A percentile compares a stretch with the other conserved stretches of the same genome.
phyloP scores from a whole-genome alignment of 2,329 filamentous ascomycete species.

The Curvularia spicifera region DNA sequence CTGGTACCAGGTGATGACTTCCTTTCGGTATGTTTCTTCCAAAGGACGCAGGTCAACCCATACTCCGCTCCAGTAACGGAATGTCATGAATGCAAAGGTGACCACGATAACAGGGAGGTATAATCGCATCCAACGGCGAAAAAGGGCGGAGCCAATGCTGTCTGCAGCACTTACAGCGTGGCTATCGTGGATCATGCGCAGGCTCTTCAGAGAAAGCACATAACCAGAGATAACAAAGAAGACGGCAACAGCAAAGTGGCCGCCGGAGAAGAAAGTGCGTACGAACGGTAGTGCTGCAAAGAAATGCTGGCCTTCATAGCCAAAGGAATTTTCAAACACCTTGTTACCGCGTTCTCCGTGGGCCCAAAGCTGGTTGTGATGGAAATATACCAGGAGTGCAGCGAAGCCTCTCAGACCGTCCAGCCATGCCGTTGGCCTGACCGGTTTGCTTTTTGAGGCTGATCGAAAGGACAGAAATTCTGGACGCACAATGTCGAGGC shows the following conservation, averaged over 20 bases:
- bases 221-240: constrained; percentile 63
- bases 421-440: constrained; percentile 50
- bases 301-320: constrained; percentile 40
- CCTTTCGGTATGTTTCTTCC: constrained; percentile 55
- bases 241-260: constrained; percentile 60
- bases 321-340: constrained; percentile 51
- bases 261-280: constrained; percentile 57
- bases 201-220: constrained; percentile 57
- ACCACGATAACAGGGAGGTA: constrained; percentile 61
- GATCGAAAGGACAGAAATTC: constrained; percentile 37
- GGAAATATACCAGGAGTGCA: constrained; percentile 69
- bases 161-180: constrained; percentile 52
- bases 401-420: constrained; percentile 72
- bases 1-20: constrained; percentile 38
- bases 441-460: constrained; percentile 26
- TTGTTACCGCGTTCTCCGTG: constrained; percentile 54
- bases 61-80: constrained; percentile 55
- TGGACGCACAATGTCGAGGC: constrained; percentile 40
- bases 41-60: constrained; percentile 54
- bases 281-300: constrained; percentile 51
- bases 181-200: constrained; percentile 53
- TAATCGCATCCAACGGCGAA: constrained; percentile 59
- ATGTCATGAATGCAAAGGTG: constrained; percentile 61
- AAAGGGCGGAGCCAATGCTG: constrained; percentile 57
- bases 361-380: constrained; percentile 59